phyloP scores from a whole-genome alignment of 2,329 filamentous ascomycete species.

The Paecilomyces dactylethromorphus region DNA sequence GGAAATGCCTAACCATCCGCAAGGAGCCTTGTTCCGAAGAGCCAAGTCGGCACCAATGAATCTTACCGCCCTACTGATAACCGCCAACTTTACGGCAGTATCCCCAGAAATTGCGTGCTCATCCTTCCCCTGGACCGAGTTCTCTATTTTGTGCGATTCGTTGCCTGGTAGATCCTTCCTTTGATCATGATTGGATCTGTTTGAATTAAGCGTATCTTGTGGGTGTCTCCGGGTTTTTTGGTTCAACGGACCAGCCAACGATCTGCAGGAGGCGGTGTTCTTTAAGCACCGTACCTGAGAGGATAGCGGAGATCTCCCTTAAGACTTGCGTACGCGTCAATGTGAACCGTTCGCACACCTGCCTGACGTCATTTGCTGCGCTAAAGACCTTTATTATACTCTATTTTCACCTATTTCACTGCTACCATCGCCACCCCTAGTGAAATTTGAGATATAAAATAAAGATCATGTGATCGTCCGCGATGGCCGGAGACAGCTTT shows the following conservation, averaged over 20 bases:
- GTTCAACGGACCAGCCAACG: not conserved
- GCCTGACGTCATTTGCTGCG: not conserved
- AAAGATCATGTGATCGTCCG: not conserved
- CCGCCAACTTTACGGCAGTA: not conserved
- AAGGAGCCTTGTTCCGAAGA: not conserved
- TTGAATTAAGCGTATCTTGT: not conserved
- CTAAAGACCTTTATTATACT: not conserved
- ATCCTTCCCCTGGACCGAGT: not conserved
- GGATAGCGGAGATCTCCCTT: not conserved
- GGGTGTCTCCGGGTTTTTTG: not conserved
- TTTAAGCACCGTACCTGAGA: not conserved
- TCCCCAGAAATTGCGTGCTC: not conserved
- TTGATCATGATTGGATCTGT: not conserved
- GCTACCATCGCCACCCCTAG: not conserved
- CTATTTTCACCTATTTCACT: not conserved
- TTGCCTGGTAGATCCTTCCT: not conserved
- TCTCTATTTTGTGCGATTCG: not conserved
- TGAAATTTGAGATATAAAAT: too few species aligned
- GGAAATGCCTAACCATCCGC: not conserved
- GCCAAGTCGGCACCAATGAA: not conserved
- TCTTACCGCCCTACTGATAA: not conserved
- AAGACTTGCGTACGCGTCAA: not conserved
- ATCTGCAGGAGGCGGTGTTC: not conserved
- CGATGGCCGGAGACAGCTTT: not conserved
- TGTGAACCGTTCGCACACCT: not conserved